Conservation (phyloP, 768 basidiomycete species). For the Thelephora ganbajun region DNA sequence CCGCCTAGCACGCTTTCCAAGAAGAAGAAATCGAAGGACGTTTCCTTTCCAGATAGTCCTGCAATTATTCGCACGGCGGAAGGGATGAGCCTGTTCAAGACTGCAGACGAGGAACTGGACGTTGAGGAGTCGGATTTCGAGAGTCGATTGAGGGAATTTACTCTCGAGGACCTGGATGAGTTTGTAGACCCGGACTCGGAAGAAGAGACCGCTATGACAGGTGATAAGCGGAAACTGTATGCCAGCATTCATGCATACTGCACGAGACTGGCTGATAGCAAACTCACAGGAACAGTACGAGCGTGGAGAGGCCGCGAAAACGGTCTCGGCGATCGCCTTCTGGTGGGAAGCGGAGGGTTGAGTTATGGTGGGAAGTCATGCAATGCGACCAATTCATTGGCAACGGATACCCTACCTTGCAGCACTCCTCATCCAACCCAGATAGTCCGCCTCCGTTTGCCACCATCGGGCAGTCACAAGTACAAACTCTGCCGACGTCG, state of each 20-base stretch:
- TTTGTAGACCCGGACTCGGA: constrained; percentile 13
- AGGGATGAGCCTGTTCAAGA: constrained; percentile 54
- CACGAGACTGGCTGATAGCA: constrained; percentile 2
- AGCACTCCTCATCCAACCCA: constrained; percentile 14
- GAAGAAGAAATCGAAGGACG: constrained; percentile 23
- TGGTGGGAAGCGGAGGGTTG: constrained; percentile 30
- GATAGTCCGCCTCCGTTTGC: constrained; percentile 12
- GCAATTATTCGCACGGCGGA: constrained; percentile 58
- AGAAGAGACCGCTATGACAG: constrained; percentile 19
- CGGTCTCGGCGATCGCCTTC: constrained; percentile 34
- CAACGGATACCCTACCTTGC: constrained; percentile 44
- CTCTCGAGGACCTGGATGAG: constrained; percentile 11
- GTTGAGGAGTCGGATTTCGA: constrained; percentile 7
- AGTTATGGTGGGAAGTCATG: constrained; percentile 67
- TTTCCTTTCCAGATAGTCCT: constrained; percentile 48
- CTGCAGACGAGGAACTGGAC: constrained; percentile 1
- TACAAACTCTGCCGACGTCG: constrained; percentile 9
- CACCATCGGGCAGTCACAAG: constrained; percentile 6
- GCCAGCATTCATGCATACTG: constrained; percentile 7
- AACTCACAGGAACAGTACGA: constrained; percentile 13
- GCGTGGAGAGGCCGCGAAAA: constrained; percentile 42
- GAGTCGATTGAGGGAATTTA: constrained; percentile 9
- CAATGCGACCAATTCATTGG: constrained; percentile 46
- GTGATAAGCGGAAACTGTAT: constrained; percentile 55
- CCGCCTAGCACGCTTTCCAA: constrained; percentile 7